Base-by-base conservation (phyloP, 164 flowering plant genomes). In the Dillenia suffruticosa region DNA sequence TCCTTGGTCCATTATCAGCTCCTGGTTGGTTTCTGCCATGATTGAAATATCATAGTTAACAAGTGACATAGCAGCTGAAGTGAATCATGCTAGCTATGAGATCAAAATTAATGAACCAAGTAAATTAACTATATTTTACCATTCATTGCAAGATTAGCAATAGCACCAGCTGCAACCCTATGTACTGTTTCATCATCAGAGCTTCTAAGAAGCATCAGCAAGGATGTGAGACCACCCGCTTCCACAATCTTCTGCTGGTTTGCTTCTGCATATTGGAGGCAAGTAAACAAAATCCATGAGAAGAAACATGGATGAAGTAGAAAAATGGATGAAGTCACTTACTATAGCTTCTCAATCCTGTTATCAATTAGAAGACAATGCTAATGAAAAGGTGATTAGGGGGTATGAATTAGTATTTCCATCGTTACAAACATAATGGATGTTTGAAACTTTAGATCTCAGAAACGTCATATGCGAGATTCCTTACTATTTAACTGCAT, bases 121-220 rank as follows among this genome's bases (percentile, higher is more conserved):
- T 14, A 32, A 9, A 51, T 1, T 56, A 47, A 46, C 49, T 6
- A 19, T 13, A 51, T 14, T 12, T 70, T 76, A 94, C 99, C 95
- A 74, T 86, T 94, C 99, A 94, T 89, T 62, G 97, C 97, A 54
- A 94, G 95, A 74, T 91, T 94, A 26, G 99, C 97, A 61, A 94
- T 82, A 56, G 99, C 99, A 64, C 97, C 99, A 9, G 97, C 95
- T 22, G 96, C 97, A 73, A 91, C 96, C 78, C 97, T 82, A 53
- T 84, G 92, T 63, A 94, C 79, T 55, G 83, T 84, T 75, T 90
- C 98, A 80, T 91, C 97, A 53, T 83, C 82, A 8, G 92, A 77
- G 73, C 78, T 81, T 77, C 80, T 77, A 57, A 94, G 93, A 63
- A 94, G 92, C 74, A 67, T 81, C 72, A 94, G 68, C 82, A 94